phyloP scores from a whole-genome alignment of 2,329 filamentous ascomycete species.

The Exophiala dermatitidis region DNA sequence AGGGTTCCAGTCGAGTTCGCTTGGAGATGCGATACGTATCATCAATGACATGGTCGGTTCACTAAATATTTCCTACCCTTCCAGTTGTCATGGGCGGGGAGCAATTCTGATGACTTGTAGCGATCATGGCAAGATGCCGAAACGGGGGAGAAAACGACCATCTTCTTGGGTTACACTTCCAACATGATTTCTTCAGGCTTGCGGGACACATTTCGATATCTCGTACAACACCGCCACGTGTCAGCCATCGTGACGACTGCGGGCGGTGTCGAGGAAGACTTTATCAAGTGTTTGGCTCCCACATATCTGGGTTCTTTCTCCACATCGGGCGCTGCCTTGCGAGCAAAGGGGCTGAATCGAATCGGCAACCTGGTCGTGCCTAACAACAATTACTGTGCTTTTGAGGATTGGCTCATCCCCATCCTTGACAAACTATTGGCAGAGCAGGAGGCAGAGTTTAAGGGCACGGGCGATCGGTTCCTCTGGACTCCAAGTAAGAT shows the following conservation, averaged over 20 bases:
- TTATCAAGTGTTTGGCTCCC: constrained; percentile 94
- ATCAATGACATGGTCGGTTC: constrained; percentile 86
- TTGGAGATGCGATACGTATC: constrained; percentile 80
- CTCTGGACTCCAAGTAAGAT: constrained; percentile 93
- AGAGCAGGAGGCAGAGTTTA: constrained; percentile 78
- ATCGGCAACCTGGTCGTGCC: constrained; percentile 95
- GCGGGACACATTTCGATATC: constrained; percentile 81
- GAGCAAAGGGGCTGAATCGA: constrained; percentile 80
- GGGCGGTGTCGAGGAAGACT: constrained; percentile 91
- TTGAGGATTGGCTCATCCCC: constrained; percentile 95
- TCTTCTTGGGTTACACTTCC: constrained; percentile 95
- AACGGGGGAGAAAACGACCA: constrained; percentile 72
- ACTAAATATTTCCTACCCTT: background rate
- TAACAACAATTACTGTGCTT: constrained; percentile 94
- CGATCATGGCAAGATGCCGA: constrained; percentile 74
- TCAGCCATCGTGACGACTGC: constrained; percentile 92
- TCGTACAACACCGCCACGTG: constrained; percentile 87
- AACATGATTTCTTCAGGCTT: constrained; percentile 96
- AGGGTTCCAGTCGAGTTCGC: constrained; percentile 74
- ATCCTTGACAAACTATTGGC: constrained; percentile 90
- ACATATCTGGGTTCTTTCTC: constrained; percentile 89
- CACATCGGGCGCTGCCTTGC: constrained; percentile 66
- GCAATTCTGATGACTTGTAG: constrained; percentile 40
- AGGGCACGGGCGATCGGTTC: constrained; percentile 58
- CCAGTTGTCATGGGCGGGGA: background rate